Evolutionary conservation across 768 basidiomycete genomes (phyloP), one percentile per base, ranked within the genome.

Genomic region (Calocera viscosa): DNA sequence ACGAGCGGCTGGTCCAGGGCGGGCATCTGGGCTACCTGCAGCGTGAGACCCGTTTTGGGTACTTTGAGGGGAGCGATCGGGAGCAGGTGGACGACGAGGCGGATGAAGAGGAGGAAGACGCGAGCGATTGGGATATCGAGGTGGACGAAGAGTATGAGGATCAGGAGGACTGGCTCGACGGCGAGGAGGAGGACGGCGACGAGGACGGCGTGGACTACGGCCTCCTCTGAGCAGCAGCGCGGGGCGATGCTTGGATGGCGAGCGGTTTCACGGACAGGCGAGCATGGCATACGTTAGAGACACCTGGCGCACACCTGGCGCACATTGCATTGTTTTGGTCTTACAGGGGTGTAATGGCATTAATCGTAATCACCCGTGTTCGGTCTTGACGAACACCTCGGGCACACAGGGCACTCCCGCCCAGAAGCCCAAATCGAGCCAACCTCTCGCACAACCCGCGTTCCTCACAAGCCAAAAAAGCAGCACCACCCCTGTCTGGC

Each of bases 41-140:
- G 30, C 2, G 53, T 2, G 26, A 60, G 30, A 60, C 53, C 8
- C 11, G 10, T 3, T 32, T 60, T 16, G 53, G 53, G 8, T 60
- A 60, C 30, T 60, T 60, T 60, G 53, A 60, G 53, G 53, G 53
- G 26, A 60, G 53, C 53, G 53, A 60, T 30, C 53, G 53, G 53
- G 53, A 60, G 53, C 24, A 60, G 22, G 53, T 11, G 24, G 53
- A 60, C 30, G 24, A 60, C 16, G 53, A 60, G 11, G 24, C 14
- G 26, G 53, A 30, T 60, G 53, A 60, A 8, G 53, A 60, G 24
- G 26, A 28, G 26, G 53, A 60, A 26, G 43, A 47, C 19, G 43
- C 8, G 43, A 47, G 43, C 43, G 43, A 47, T 19, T 47, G 43
- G 43, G 43, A 47, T 7, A 19, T 47, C 8, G 43, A 47, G 43